Conservation (phyloP, 2,329 filamentous ascomycete genomes). For the Diatrype stigma region DNA sequence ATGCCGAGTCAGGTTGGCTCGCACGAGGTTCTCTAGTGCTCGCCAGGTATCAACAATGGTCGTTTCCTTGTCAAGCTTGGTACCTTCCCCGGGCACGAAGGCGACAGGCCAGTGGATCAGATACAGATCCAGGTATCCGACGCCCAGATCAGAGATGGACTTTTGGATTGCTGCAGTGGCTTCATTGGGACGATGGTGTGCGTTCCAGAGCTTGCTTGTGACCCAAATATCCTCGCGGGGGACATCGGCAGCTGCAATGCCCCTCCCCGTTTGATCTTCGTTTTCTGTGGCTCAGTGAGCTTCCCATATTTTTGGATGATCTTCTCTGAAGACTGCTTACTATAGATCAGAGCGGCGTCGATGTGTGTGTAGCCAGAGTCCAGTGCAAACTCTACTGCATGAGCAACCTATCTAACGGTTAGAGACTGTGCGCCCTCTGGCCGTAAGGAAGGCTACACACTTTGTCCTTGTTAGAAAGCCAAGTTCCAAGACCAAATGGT, state of each 20-base stretch:
- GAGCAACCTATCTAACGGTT: slow-evolving; percentile 15
- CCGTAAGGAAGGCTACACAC: slow-evolving; percentile 4
- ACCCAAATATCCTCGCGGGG: slow-evolving; percentile 51
- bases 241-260: slow-evolving; percentile 43
- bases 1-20: slow-evolving; percentile 46
- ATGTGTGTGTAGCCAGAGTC: slow-evolving; percentile 25
- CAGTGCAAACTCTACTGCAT: slow-evolving; percentile 25
- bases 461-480: slow-evolving; percentile 24
- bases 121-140: slow-evolving; percentile 49
- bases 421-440: background rate
- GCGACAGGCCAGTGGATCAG: slow-evolving; percentile 41
- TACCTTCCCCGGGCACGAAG: slow-evolving; percentile 27
- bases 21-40: slow-evolving; percentile 52
- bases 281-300: slow-evolving; percentile 26
- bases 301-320: background rate
- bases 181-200: slow-evolving; percentile 23
- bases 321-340: slow-evolving; percentile 7
- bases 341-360: slow-evolving; percentile 26
- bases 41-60: slow-evolving; percentile 48
- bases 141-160: slow-evolving; percentile 43
- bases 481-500: slow-evolving; percentile 25
- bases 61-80: slow-evolving; percentile 23
- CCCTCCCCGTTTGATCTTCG: slow-evolving; percentile 44
- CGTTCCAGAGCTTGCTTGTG: slow-evolving; percentile 36
- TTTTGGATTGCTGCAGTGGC: slow-evolving; percentile 43